Base-by-base conservation (phyloP, 1,284 basidiomycete genomes). In the Bjerkandera adusta region DNA sequence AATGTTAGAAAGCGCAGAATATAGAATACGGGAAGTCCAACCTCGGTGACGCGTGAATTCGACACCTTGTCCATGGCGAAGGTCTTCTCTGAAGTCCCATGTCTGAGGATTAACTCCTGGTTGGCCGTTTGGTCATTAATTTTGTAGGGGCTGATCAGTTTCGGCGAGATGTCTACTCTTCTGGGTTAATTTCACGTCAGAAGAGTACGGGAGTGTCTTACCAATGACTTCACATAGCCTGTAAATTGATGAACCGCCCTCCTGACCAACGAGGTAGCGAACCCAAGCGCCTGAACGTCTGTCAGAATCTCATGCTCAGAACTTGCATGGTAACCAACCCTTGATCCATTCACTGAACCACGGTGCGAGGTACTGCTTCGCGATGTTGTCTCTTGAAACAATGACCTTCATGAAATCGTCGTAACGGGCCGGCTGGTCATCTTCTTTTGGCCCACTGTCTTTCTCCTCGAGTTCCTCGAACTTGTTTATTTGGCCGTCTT, bases 1-100 rank as follows among this genome's bases (percentile, higher is more conserved):
- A 21, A 8, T 6, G 27, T 16, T 20, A 42, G 24, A 34, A 25
- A 29, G 26, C 32, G 29, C 34, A 50, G 27, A 11, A 20, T 33
- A 22, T 8, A 24, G 11, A 13, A 6, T n/a, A 37, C 7, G 36
- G 22, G 27, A 38, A 22, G 13, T 68, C 80, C 49, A 53, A 90
- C 89, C 54, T 70, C 66, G 18, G 69, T 68, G 51, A 88, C 81
- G 3, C 67, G 54, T 1, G 76, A 66, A 60, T 95, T 93, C 3
- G 91, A 94, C 2, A 93, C 80, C 55, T 83, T 86, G 58, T 91
- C 88, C 79, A 95, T 90, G 2, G 68, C 62, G 57, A 85, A 92
- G 1, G 66, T 49, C 45, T 72, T 75, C 3, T 71, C 59, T 1
- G 79, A 76, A 38, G 75, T 77, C 8, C 89, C 91, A 57, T 91